These are phyloP conservation scores for Cairneyella variabilis DNA, from an alignment of 495 filamentous ascomycete genomes.

Conservation along the genomic window DNA sequence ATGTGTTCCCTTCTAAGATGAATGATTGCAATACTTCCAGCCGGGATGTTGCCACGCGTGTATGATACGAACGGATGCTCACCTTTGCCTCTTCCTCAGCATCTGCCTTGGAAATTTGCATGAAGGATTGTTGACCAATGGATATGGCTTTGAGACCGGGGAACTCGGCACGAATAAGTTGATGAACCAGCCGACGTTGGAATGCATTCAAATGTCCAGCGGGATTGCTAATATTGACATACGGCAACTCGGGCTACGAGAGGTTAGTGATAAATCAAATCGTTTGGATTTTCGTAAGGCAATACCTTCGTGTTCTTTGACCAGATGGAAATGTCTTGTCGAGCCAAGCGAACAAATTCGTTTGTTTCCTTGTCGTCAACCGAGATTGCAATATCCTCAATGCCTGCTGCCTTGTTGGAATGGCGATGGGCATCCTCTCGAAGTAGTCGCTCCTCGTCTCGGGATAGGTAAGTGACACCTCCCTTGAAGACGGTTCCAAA, in stretches of 20 bases:
- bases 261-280: constrained; percentile 3
- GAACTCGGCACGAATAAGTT: constrained; percentile 61
- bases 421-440: constrained; percentile 31
- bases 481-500: constrained; percentile 51
- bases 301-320: constrained; percentile 20
- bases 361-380: constrained; percentile 49
- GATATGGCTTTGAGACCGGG: constrained; percentile 48
- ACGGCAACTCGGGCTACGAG: constrained; percentile 23
- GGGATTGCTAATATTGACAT: constrained; percentile 31
- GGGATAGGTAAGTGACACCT: constrained; percentile 69
- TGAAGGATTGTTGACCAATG: constrained; percentile 34
- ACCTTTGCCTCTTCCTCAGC: constrained; percentile 18
- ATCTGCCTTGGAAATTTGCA: constrained; percentile 41
- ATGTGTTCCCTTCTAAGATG: no score
- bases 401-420: constrained; percentile 31
- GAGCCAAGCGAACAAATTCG: constrained; percentile 49
- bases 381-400: constrained; percentile 44
- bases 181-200: constrained; percentile 66
- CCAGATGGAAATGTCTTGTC: constrained; percentile 49
- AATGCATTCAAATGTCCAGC: constrained; percentile 31
- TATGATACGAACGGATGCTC: no score
- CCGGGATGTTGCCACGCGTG: no score
- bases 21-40: no score
- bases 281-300: neutral
- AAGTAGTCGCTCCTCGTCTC: constrained; percentile 53